Base-by-base conservation (phyloP, 768 basidiomycete species). In the Solioccasus polychromus region DNA sequence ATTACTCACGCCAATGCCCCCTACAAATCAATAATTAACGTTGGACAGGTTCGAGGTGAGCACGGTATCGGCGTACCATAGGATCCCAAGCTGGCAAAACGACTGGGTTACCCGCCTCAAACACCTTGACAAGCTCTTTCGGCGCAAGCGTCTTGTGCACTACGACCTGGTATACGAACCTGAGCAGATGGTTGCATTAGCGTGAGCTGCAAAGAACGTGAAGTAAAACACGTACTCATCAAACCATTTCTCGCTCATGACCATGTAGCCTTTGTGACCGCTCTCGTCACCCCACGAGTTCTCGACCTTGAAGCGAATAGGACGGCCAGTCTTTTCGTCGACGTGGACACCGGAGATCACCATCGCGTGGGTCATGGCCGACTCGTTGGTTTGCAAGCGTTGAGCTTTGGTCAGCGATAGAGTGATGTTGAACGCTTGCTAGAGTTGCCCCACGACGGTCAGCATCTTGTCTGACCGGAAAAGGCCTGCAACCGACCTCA, bases 181-280 rank as follows among this genome's bases (percentile, higher is more conserved):
- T 88, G 45, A 18, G 12, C 32, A 42, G 23, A 8, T 10, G 37
- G 42, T 41, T 36, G 7, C n/a, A 23, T 55, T 35, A 51, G 39
- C 26, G 24, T 23, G 28, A 29, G 35, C 35, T 18, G 28, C n/a
- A n/a, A n/a, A n/a, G 31, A 5, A 31, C 14, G 12, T 35, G 15
- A 18, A 9, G 10, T 25, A 43, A 36, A 45, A 40, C 5, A 74
- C 87, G 58, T 56, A 91, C 86, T 97, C 75, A 45, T 86, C 83
- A 67, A 97, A 97, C 94, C 95, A 98, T 34, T 71, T 71, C 53
- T 90, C 88, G 39, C 83, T 89, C 92, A 95, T 94, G 57, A 95
- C 80, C 69, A 88, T 91, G 68, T 82, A 94, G 6, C 94, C 94
- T 55, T 92, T 83, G 54, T 92, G 74, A 20, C 92, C 87, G 0